Evolutionary conservation across 192 early-diverging fungal species (phyloP), one percentile per base, ranked within the genome.

Genomic region (Pilaira anomala): DNA sequence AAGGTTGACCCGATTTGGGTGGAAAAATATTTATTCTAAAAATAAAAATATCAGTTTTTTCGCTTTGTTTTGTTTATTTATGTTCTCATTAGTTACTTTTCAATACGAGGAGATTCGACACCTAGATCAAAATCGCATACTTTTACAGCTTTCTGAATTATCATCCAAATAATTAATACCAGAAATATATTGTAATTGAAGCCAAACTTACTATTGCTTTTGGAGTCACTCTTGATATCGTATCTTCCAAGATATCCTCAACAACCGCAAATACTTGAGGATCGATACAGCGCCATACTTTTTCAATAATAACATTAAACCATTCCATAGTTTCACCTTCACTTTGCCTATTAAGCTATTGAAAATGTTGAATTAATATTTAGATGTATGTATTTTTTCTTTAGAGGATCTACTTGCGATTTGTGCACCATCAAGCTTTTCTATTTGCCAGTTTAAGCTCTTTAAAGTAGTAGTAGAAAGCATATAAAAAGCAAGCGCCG

Each of bases 121-220:
- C 68, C 68, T 33, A 70, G 53, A n/a, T 70, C 68, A 8, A 70
- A 63, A 30, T 64, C 68, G n/a, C 42, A 42, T n/a, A 70, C 68
- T 36, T 70, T 70, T 13, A 70, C 52, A 46, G 36, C 61, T 33
- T 70, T 70, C 66, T 67, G 25, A 0, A 24, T 42, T 25, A 14
- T 56, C 41, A 11, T n/a, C 26, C 18, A 29, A 49, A 14, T 48
- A 26, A 48, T 39, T 48, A 39, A 26, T n/a, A 18, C 18, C 49
- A 18, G 42, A 16, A 25, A 18, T 18, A 19, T 4, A 8, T 66
- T 8, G 21, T 16, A 16, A 12, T 41, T 7, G 3, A 13, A 22
- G 2, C 4, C 13, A 8, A 7, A 54, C 66, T 45, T 67, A 60
- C 66, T 14, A 70, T 64, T 11, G 59, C 24, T 22, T 26, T 26